A percentile compares a stretch with the other conserved stretches of the same genome.
Conservation (phyloP, 139 green algal species). For the Tetradesmus obliquus region DNA sequence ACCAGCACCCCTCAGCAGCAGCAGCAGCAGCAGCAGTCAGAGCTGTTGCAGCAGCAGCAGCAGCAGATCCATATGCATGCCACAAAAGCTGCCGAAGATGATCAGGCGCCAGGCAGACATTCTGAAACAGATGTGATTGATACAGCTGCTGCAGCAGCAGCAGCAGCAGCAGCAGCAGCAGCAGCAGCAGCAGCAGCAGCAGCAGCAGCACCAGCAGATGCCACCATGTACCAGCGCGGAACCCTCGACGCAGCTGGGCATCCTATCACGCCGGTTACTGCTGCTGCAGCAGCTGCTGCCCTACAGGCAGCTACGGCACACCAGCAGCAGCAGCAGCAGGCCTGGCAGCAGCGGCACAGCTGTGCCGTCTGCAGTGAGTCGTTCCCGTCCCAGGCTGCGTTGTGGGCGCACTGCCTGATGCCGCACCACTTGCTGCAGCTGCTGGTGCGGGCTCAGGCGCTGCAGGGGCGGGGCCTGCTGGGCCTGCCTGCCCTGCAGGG, state of each 20-base stretch:
- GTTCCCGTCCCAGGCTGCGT: background rate
- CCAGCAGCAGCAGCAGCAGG: constrained; percentile 19
- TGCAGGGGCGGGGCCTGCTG: background rate
- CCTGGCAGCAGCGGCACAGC: constrained; percentile 7
- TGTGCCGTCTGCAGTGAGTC: constrained; percentile 9
- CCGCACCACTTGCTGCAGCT: constrained; percentile 27
- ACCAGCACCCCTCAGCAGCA: background rate
- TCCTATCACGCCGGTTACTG: background rate
- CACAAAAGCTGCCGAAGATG: background rate
- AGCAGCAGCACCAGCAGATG: background rate
- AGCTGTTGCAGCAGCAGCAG: constrained; percentile 1
- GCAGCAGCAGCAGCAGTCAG: background rate
- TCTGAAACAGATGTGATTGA: background rate
- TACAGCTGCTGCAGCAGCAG: background rate
- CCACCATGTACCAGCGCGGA: background rate
- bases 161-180: background rate
- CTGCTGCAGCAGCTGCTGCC: background rate
- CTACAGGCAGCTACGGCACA: background rate
- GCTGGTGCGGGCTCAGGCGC: background rate
- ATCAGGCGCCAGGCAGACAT: background rate
- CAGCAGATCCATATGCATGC: background rate
- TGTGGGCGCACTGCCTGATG: constrained; percentile 19
- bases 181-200: background rate
- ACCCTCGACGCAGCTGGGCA: background rate
- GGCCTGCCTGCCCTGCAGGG: background rate